Conservation (phyloP, 2,329 filamentous ascomycete genomes). For the Colletotrichum viniferum region DNA sequence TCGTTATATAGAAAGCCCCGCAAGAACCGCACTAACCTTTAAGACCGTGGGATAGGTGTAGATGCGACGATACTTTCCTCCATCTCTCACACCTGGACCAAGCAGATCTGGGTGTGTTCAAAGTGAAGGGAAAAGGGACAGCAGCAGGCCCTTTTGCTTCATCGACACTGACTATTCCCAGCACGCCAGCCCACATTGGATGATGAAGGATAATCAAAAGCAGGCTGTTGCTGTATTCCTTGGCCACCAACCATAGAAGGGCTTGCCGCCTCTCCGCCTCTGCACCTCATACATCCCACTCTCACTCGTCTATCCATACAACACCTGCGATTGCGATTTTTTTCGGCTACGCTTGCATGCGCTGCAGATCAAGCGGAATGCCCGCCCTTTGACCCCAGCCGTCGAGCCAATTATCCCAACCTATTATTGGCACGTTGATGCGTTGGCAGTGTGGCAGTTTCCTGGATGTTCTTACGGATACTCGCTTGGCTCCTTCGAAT, state of each 20-base stretch:
- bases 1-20: no score
- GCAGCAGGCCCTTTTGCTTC: neutral
- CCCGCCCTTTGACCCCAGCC: conserved; percentile 5
- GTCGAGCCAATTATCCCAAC: neutral
- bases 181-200: neutral
- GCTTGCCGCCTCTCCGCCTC: neutral
- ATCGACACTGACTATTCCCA: neutral
- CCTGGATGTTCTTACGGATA: neutral
- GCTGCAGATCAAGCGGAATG: conserved; percentile 12
- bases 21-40: no score
- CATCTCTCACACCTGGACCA: neutral
- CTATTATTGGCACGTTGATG: conserved; percentile 4
- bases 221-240: neutral
- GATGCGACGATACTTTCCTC: neutral
- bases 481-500: neutral
- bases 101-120: neutral
- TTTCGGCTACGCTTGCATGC: neutral
- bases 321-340: neutral
- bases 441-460: neutral
- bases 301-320: neutral
- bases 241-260: neutral
- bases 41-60: no score
- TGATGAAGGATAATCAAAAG: neutral
- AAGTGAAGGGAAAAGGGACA: neutral
- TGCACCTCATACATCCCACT: neutral